These are phyloP conservation scores for Xylariales sp. DNA, from an alignment of 2,329 filamentous ascomycete species.

Conservation along the genomic window DNA sequence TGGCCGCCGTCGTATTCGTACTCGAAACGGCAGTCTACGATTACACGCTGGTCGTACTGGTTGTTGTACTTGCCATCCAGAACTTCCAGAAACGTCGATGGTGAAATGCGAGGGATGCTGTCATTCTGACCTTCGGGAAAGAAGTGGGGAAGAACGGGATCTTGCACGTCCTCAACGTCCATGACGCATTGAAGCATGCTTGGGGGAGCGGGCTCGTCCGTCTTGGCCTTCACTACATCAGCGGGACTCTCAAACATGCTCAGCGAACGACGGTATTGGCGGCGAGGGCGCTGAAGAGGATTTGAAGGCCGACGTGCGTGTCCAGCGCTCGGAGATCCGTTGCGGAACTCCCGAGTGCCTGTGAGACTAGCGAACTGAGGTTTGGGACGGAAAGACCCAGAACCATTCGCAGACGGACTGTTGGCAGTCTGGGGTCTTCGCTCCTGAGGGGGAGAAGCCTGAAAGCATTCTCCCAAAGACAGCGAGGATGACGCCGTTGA, in stretches of 20 bases:
- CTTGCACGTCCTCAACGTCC: constrained; percentile 74
- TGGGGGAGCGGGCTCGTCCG: constrained; percentile 50
- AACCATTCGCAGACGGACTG: constrained; percentile 50
- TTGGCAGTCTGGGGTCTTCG: constrained; percentile 56
- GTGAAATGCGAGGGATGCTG: constrained; percentile 80
- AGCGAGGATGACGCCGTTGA: constrained; percentile 54
- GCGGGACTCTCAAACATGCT: constrained; percentile 97
- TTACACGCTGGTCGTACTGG: constrained; percentile 72
- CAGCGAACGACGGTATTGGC: constrained; percentile 84
- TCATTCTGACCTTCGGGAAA: constrained; percentile 75
- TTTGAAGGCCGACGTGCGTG: constrained; percentile 71
- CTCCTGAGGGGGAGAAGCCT: constrained; percentile 72
- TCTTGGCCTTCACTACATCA: constrained; percentile 79
- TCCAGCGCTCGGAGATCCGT: constrained; percentile 68
- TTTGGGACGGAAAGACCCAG: constrained; percentile 59
- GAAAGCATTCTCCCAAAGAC: constrained; percentile 75
- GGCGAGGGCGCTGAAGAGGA: constrained; percentile 70
- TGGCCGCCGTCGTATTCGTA: constrained; percentile 98
- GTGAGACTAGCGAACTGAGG: constrained; percentile 59
- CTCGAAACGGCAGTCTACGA: constrained; percentile 97
- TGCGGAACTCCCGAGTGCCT: constrained; percentile 50
- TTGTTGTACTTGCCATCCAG: constrained; percentile 79
- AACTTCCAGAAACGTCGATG: constrained; percentile 77
- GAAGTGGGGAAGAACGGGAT: constrained; percentile 78
- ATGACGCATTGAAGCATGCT: constrained; percentile 67